These are phyloP conservation scores for Holtermannia corniformis DNA, from an alignment of 768 basidiomycete species.

Conservation along the genomic window DNA sequence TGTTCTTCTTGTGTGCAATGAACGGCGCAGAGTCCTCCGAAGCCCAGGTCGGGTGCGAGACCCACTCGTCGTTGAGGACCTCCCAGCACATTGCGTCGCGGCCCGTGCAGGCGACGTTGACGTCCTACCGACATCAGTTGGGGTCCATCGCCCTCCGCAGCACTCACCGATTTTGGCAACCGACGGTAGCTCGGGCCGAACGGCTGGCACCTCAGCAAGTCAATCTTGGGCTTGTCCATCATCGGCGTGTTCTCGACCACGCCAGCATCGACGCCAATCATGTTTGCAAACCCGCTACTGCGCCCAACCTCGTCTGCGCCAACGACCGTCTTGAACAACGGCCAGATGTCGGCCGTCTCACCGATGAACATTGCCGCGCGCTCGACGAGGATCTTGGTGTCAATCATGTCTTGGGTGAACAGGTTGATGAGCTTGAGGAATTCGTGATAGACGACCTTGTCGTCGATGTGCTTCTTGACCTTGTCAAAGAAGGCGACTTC, in stretches of 20 bases:
- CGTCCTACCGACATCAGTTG: slow-evolving; percentile 75
- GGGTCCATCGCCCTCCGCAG: slow-evolving; percentile 2
- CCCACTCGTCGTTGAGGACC: slow-evolving; percentile 95
- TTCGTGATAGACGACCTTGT: slow-evolving; percentile 53
- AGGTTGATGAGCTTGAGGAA: slow-evolving; percentile 87
- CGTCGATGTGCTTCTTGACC: slow-evolving; percentile 51
- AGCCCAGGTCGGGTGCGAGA: slow-evolving; percentile 96
- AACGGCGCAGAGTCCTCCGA: slow-evolving; percentile 92
- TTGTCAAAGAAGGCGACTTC: slow-evolving; percentile 92
- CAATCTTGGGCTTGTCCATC: slow-evolving; percentile 62
- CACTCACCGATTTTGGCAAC: slow-evolving; percentile 74
- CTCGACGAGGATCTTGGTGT: slow-evolving; percentile 69
- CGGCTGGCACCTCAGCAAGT: slow-evolving; percentile 42
- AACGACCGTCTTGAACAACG: slow-evolving; percentile 76
- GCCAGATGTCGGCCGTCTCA: slow-evolving; percentile 60
- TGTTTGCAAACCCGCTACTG: slow-evolving; percentile 34
- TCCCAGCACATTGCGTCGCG: slow-evolving; percentile 90
- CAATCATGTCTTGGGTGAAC: slow-evolving; percentile 85
- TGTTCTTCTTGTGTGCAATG: slow-evolving; percentile 84
- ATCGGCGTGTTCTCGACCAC: slow-evolving; percentile 66
- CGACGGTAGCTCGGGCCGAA: slow-evolving; percentile 90
- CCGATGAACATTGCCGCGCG: slow-evolving; percentile 73
- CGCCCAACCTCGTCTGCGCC: slow-evolving; percentile 57
- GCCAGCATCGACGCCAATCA: slow-evolving; percentile 45
- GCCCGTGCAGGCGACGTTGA: slow-evolving; percentile 80